These are phyloP conservation scores for Brasenia schreberi DNA, from an alignment of 164 flowering plant species.

Conservation along the genomic window DNA sequence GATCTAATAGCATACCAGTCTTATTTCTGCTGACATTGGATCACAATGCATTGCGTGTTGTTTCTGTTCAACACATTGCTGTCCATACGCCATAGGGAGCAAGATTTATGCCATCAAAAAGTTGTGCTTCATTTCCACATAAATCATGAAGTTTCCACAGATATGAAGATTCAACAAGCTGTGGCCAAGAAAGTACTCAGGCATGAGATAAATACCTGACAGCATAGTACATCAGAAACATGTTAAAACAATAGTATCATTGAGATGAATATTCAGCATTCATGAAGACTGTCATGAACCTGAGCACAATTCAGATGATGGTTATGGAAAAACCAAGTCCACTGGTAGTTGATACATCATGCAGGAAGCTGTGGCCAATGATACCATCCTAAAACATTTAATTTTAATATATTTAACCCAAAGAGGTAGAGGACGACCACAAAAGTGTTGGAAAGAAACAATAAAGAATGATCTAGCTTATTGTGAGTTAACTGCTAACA, in stretches of 20 bases:
- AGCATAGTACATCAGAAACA: background rate
- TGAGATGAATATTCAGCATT: background rate
- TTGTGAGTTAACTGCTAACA: too few relatives aligned
- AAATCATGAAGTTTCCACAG: conserved; percentile 74
- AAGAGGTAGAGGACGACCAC: too few relatives aligned
- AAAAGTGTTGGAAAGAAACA: too few relatives aligned
- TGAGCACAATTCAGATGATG: too few relatives aligned
- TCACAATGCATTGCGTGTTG: conserved; percentile 86
- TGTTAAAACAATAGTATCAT: background rate
- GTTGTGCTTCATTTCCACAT: conserved; percentile 33
- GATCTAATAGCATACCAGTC: conserved; percentile 34
- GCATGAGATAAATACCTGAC: background rate
- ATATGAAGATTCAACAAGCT: conserved; percentile 74
- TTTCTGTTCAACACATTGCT: conserved; percentile 37
- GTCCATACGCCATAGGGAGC: conserved; percentile 46
- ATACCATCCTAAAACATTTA: too few relatives aligned
- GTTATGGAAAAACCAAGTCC: too few relatives aligned
- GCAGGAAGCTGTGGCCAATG: too few relatives aligned
- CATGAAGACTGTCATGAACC: background rate
- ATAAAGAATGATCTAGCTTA: too few relatives aligned
- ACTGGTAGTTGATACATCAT: too few relatives aligned
- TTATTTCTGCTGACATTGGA: conserved; percentile 50
- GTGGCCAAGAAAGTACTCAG: conserved; percentile 3
- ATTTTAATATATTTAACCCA: too few relatives aligned
- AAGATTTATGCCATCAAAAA: conserved; percentile 50